These are phyloP conservation scores for Mycosarcoma maydis DNA, from an alignment of 1,284 basidiomycete species.

Conservation along the genomic window DNA sequence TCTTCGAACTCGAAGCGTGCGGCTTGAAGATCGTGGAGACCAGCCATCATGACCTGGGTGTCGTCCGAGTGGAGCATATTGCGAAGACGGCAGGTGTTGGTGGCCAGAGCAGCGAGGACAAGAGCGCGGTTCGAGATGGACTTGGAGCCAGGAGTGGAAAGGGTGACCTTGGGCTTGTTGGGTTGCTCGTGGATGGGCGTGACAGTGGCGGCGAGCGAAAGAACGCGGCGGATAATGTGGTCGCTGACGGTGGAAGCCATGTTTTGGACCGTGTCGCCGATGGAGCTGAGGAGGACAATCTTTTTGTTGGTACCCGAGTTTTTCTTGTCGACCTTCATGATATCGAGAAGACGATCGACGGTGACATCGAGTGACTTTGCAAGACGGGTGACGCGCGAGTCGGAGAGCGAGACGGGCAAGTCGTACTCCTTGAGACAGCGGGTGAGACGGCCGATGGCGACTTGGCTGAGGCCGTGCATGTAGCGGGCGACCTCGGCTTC, in stretches of 20 bases:
- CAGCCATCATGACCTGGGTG: conserved; percentile 98
- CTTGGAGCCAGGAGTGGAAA: conserved; percentile 95
- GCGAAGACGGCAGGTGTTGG: conserved; percentile 85
- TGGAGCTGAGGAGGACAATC: conserved; percentile 87
- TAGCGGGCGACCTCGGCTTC: conserved; percentile 64
- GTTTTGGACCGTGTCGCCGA: conserved; percentile 91
- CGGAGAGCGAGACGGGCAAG: conserved; percentile 60
- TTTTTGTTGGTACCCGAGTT: conserved; percentile 89
- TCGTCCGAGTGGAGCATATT: conserved; percentile 97
- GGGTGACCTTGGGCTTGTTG: conserved; percentile 71
- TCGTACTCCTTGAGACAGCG: conserved; percentile 63
- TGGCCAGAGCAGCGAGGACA: conserved; percentile 88
- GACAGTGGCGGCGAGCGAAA: conserved; percentile 74
- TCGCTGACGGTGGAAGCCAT: conserved; percentile 83
- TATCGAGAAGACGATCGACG: conserved; percentile 85
- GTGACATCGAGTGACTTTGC: conserved; percentile 77
- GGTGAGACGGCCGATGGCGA: conserved; percentile 60
- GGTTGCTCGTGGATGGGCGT: conserved; percentile 40
- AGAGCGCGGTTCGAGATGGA: conserved; percentile 96
- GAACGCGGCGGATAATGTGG: conserved; percentile 56
- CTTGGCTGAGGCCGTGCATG: conserved; percentile 62
- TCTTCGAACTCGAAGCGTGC: conserved; percentile 93
- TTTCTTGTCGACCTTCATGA: conserved; percentile 96
- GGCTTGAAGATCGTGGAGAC: conserved; percentile 79
- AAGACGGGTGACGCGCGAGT: conserved; percentile 70